A percentile compares a stretch with the other conserved stretches of the same genome.
phyloP scores from a whole-genome alignment of 1,284 basidiomycete genomes.

The Grifola frondosa region DNA sequence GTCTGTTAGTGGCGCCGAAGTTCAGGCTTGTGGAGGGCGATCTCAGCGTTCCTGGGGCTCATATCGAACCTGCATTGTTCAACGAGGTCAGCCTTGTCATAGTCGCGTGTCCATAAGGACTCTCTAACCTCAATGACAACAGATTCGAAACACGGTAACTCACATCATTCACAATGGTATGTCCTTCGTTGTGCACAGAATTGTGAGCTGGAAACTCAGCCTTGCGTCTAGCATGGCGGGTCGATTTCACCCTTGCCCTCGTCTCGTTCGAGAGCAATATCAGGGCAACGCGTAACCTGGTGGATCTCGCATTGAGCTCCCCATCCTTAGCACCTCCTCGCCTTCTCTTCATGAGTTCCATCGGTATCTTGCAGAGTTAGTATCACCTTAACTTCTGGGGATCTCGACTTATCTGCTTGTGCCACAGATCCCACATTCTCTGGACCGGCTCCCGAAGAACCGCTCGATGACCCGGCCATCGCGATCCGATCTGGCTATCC shows the following conservation, averaged over 20 bases:
- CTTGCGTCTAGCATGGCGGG: conserved; percentile 30
- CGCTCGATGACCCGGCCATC: conserved; percentile 19
- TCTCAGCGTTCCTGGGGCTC: conserved; percentile 27
- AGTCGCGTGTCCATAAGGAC: background rate
- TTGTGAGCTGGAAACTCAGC: background rate
- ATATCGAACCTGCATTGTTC: conserved; percentile 27
- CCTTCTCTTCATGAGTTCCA: conserved; percentile 34
- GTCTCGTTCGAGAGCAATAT: conserved; percentile 23
- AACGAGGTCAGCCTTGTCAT: conserved; percentile 26
- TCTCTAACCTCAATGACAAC: background rate
- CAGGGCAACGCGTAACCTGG: conserved; percentile 16
- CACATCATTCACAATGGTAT: conserved; percentile 36
- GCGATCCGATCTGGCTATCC: conserved; percentile 37
- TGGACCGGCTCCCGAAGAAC: conserved; percentile 11
- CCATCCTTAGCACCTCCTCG: conserved; percentile 19
- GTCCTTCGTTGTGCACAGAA: conserved; percentile 18
- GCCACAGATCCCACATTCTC: conserved; percentile 8
- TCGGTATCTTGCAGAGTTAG: conserved; percentile 27
- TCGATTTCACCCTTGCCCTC: conserved; percentile 35
- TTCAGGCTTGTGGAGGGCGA: conserved; percentile 37
- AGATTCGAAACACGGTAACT: conserved; percentile 24
- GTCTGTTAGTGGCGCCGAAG: conserved; percentile 28
- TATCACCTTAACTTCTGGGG: background rate
- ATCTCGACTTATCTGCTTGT: background rate
- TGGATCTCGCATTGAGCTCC: conserved; percentile 28